A percentile compares a stretch with the other conserved stretches of the same genome.
Conservation (phyloP, 176 grass and related monocot species). For the Carex littledalei region DNA sequence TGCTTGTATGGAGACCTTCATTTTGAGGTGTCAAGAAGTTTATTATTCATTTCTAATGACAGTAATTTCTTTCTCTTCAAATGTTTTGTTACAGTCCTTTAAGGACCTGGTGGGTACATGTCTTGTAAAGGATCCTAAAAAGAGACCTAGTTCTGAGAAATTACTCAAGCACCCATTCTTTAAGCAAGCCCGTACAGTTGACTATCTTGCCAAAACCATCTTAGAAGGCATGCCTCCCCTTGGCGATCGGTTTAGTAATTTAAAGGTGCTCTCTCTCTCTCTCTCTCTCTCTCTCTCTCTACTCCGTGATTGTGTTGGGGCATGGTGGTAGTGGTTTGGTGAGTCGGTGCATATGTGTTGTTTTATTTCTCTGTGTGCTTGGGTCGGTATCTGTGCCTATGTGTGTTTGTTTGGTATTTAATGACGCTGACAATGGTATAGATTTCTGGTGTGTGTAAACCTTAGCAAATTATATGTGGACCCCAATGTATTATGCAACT, state of each 20-base stretch:
- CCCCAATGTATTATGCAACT: not conserved
- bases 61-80: slow-evolving; percentile 1
- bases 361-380: not conserved
- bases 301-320: not conserved
- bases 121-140: slow-evolving; percentile 93
- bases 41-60: not conserved
- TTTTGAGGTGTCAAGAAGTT: not conserved
- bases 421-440: not conserved
- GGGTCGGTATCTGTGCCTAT: not conserved
- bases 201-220: slow-evolving; percentile 61
- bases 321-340: not conserved
- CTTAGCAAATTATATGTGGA: not conserved
- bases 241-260: slow-evolving; percentile 70
- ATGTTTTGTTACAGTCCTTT: slow-evolving; percentile 59
- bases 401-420: not conserved
- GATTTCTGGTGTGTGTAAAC: not conserved
- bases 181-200: slow-evolving; percentile 67
- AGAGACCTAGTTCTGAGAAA: slow-evolving; percentile 80
- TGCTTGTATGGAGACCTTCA: not conserved
- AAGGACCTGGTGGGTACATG: slow-evolving; percentile 85
- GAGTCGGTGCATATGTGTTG: not conserved
- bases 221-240: slow-evolving; percentile 67
- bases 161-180: slow-evolving; percentile 94
- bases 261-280: slow-evolving; percentile 56
- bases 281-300: not conserved